phyloP scores from a whole-genome alignment of 2,329 filamentous ascomycete species.

The Lasiodiplodia theobromae region DNA sequence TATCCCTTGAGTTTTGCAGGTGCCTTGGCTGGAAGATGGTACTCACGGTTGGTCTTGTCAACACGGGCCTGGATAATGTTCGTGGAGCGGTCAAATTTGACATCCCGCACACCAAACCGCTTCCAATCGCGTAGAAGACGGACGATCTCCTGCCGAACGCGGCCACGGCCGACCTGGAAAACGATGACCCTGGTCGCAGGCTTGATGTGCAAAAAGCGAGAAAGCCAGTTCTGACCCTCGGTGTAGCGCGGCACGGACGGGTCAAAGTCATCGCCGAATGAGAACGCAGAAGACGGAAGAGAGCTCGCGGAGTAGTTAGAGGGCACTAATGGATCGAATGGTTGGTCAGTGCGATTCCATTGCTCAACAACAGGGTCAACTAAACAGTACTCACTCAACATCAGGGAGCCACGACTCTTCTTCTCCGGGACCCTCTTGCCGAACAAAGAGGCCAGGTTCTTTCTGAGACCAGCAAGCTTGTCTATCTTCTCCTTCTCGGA shows the following conservation, averaged over 20 bases:
- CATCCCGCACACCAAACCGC: conserved; percentile 79
- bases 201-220: conserved; percentile 87
- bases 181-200: conserved; percentile 79
- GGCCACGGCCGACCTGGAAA: conserved; percentile 74
- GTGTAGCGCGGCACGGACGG: conserved; percentile 38
- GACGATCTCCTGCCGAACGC: conserved; percentile 78
- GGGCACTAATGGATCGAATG: conserved; percentile 30
- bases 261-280: conserved; percentile 58
- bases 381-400: conserved; percentile 20
- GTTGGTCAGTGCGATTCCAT: neutral
- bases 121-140: conserved; percentile 80
- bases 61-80: conserved; percentile 83
- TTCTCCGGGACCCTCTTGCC: conserved; percentile 57
- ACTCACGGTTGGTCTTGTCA: conserved; percentile 78
- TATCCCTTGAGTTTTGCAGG: conserved; percentile 3
- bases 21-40: conserved; percentile 3
- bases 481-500: conserved; percentile 43
- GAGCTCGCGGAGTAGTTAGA: conserved; percentile 38
- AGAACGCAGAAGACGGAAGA: conserved; percentile 41
- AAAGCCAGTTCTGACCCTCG: conserved; percentile 78
- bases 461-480: conserved; percentile 37
- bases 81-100: conserved; percentile 78
- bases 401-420: conserved; percentile 47
- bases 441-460: conserved; percentile 61
- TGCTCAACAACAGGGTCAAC: too few species aligned